Evolutionary conservation across 1,284 basidiomycete species (phyloP).

Genomic region (Meira miltonrushii): DNA sequence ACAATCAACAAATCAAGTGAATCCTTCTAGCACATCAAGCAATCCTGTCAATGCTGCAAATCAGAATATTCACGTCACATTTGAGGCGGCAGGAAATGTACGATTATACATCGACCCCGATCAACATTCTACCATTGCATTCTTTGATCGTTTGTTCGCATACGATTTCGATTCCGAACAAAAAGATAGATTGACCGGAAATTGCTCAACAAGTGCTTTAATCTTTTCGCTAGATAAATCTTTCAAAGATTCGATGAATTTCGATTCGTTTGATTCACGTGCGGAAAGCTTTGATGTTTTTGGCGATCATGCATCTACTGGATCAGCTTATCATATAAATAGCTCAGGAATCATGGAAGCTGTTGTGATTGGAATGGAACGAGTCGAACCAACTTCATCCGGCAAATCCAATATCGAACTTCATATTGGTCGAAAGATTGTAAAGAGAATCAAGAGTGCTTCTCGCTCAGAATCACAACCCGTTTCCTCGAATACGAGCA

Average conservation of each 20-base stretch:
- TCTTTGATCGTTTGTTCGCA: constrained; percentile 41
- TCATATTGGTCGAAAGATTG: constrained; percentile 3
- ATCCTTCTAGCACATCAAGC: too few relatives aligned
- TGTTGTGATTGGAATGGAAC: neutral
- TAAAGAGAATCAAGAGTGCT: neutral
- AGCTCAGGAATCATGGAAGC: neutral
- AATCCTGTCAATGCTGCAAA: neutral
- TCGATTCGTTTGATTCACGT: neutral
- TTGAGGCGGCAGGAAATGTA: constrained; percentile 10
- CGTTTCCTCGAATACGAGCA: neutral
- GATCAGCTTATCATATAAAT: neutral
- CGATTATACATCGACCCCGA: constrained; percentile 31
- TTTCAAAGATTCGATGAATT: neutral
- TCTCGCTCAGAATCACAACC: neutral
- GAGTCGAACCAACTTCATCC: neutral
- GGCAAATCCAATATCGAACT: neutral
- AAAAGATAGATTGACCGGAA: too few relatives aligned
- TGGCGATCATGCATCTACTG: neutral
- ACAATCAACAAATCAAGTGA: too few relatives aligned
- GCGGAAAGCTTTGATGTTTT: neutral
- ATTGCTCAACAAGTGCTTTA: neutral
- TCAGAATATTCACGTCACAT: neutral
- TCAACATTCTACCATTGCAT: constrained; percentile 27
- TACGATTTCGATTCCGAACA: constrained; percentile 16
- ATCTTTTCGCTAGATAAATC: neutral